These are phyloP conservation scores for Pelargonium citronellum DNA, from an alignment of 441 rosid species.

Conservation along the genomic window DNA sequence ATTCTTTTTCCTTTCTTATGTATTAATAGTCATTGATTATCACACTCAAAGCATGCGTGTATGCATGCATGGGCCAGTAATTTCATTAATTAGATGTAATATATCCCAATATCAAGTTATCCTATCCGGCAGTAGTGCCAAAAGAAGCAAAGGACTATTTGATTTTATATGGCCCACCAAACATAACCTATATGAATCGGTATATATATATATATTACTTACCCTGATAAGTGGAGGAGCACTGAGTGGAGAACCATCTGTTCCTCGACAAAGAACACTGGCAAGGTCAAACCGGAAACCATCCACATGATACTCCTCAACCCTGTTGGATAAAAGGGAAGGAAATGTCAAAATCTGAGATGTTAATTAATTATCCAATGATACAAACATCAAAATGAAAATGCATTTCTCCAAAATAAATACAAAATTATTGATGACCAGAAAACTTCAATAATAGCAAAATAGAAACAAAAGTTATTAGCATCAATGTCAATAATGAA, in stretches of 20 bases:
- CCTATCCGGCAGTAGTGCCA: neutral
- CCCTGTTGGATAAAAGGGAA: conserved; percentile 39
- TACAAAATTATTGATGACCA: neutral
- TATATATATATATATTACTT: conserved; percentile 20
- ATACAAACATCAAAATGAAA: neutral
- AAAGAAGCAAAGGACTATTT: neutral
- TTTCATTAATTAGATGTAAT: neutral
- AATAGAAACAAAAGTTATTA: neutral
- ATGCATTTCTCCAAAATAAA: neutral
- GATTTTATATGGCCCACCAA: neutral
- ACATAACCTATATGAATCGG: neutral
- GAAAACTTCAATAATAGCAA: neutral
- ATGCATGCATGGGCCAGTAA: neutral
- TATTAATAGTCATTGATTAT: no score
- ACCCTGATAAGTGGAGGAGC: conserved; percentile 83
- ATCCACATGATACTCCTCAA: conserved; percentile 77
- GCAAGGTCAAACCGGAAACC: conserved; percentile 96
- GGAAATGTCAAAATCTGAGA: conserved; percentile 10
- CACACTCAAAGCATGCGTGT: no score
- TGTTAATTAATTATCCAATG: neutral
- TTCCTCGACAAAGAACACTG: conserved; percentile 87
- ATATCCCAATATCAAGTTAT: neutral
- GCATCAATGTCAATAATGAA: conserved; percentile 4
- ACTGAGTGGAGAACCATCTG: conserved; percentile 78
- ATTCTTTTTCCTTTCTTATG: no score